These are phyloP conservation scores for Wickerhamiella domercqiae DNA, from an alignment of 805 yeast genomes.

Conservation along the genomic window DNA sequence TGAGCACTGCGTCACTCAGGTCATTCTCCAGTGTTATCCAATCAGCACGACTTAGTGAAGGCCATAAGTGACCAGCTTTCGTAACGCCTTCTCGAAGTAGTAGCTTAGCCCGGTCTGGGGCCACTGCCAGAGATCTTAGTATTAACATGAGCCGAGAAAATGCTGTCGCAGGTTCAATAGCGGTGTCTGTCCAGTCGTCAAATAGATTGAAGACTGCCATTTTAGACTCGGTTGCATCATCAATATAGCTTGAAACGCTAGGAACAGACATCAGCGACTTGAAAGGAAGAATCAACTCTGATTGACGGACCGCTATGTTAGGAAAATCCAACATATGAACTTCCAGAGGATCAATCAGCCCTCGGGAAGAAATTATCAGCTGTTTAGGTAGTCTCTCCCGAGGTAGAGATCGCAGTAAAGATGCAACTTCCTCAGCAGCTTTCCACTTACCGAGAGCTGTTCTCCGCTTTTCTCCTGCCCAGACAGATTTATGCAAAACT, in stretches of 20 bases:
- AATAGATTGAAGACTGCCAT: conserved; percentile 82
- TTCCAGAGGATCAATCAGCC: conserved; percentile 85
- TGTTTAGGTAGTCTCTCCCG: conserved; percentile 91
- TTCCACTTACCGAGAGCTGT: conserved; percentile 95
- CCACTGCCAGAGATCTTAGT: conserved; percentile 67
- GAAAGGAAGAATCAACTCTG: conserved; percentile 83
- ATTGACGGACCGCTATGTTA: conserved; percentile 72
- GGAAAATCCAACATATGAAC: conserved; percentile 97
- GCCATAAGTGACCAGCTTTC: conserved; percentile 82
- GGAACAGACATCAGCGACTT: conserved; percentile 72
- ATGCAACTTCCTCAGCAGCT: conserved; percentile 94
- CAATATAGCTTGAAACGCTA: conserved; percentile 49
- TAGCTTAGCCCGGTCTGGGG: conserved; percentile 48
- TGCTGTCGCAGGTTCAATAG: conserved; percentile 77
- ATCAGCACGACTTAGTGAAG: conserved; percentile 69
- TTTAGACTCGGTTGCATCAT: conserved; percentile 81
- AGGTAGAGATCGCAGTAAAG: conserved; percentile 74
- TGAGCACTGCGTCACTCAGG: conserved; percentile 71
- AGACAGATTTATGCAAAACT: conserved; percentile 71
- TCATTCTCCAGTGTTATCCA: conserved; percentile 86
- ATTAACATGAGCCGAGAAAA: conserved; percentile 74
- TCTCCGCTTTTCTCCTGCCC: conserved; percentile 93
- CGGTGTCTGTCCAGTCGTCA: conserved; percentile 78
- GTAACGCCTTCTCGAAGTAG: conserved; percentile 72
- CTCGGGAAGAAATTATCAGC: conserved; percentile 75